Evolutionary conservation across 768 basidiomycete species (phyloP).

Genomic region (Pulveroboletus sp.): DNA sequence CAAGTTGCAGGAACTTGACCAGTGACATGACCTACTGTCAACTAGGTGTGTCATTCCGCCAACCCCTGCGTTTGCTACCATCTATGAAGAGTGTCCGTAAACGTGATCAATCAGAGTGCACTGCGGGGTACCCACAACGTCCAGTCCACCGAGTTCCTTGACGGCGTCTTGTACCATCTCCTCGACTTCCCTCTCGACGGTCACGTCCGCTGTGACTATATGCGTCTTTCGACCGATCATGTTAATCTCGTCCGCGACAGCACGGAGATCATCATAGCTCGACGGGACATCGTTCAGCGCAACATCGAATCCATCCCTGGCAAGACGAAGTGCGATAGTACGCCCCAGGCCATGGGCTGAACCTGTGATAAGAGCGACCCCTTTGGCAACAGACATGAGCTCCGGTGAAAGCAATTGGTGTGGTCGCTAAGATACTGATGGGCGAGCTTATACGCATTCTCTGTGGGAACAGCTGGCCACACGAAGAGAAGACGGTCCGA

Average conservation of each 20-base stretch:
- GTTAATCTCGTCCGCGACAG: conserved; percentile 9
- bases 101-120: too few relatives aligned
- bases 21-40: background rate
- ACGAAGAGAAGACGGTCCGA: background rate
- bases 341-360: conserved; percentile 29
- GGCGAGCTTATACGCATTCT: too few relatives aligned
- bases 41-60: background rate
- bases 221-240: background rate
- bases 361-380: conserved; percentile 31
- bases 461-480: background rate
- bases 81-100: background rate
- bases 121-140: conserved; percentile 1
- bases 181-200: too few relatives aligned
- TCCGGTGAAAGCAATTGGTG: background rate
- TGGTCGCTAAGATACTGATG: background rate
- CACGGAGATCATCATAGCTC: conserved; percentile 8
- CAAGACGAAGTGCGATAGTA: conserved; percentile 15
- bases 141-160: conserved; percentile 4
- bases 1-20: fast-evolving
- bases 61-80: conserved; percentile 17
- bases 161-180: background rate
- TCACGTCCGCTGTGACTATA: too few relatives aligned
- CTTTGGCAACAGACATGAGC: conserved; percentile 16
- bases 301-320: conserved; percentile 24
- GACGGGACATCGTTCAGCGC: conserved; percentile 26